Evolutionary conservation across 75 land plant genomes (phyloP).

Genomic region (Chamaecyparis obtusa): DNA sequence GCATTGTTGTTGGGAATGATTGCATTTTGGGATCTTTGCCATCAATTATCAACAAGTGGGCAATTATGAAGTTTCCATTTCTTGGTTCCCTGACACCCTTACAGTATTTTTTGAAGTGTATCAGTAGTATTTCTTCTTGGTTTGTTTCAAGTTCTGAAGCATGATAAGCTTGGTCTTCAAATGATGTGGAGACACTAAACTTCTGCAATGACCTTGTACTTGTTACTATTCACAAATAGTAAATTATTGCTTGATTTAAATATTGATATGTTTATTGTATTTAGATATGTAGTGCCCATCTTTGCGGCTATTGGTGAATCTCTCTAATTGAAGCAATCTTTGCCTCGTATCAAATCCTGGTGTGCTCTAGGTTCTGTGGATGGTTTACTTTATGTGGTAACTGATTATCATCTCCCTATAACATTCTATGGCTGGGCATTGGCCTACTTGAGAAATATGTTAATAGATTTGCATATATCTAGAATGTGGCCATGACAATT

Average conservation of each 20-base stretch:
- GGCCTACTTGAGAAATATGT: conserved; percentile 45
- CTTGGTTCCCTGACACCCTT: conserved; percentile 43
- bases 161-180: conserved; percentile 25
- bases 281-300: conserved; percentile 42
- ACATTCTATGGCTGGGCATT: conserved; percentile 33
- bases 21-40: conserved; percentile 40
- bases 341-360: conserved; percentile 48
- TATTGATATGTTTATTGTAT: conserved; percentile 47
- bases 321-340: too few relatives aligned
- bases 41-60: conserved; percentile 49
- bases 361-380: conserved; percentile 28
- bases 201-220: conserved; percentile 38
- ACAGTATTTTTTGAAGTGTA: conserved; percentile 27
- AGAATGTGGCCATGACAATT: conserved; percentile 47
- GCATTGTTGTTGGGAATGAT: conserved; percentile 38
- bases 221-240: conserved; percentile 50
- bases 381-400: conserved; percentile 27
- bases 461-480: conserved; percentile 39
- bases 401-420: conserved; percentile 34
- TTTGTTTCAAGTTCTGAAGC: conserved; percentile 24
- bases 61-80: conserved; percentile 42
- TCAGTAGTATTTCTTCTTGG: conserved; percentile 32
- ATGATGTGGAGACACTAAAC: conserved; percentile 32
- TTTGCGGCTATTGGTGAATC: conserved; percentile 46
- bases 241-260: conserved; percentile 48